Evolutionary conservation across 768 basidiomycete species (phyloP).

Genomic region (button mushroom (Agaricus bisporus)): DNA sequence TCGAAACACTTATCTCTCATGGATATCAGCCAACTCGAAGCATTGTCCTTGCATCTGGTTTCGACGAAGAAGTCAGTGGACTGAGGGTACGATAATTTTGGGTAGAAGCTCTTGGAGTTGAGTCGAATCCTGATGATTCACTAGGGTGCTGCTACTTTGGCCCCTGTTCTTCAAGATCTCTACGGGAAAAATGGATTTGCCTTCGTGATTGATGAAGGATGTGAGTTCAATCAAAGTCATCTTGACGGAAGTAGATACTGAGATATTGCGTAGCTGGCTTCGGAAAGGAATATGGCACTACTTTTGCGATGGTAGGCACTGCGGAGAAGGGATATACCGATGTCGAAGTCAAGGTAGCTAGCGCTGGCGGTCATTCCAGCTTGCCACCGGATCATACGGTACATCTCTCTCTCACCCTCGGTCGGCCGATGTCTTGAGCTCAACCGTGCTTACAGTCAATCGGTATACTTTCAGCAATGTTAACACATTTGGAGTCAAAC

Average conservation of each 20-base stretch:
- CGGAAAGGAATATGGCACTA: slow-evolving; percentile 40
- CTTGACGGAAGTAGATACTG: background rate
- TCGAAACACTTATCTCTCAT: slow-evolving; percentile 60
- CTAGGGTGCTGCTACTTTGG: slow-evolving; percentile 52
- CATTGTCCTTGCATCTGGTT: slow-evolving; percentile 61
- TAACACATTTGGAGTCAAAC: slow-evolving; percentile 64
- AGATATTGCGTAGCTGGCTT: slow-evolving; percentile 34
- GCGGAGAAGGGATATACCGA: slow-evolving; percentile 73
- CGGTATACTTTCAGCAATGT: slow-evolving; percentile 68
- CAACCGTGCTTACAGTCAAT: slow-evolving; percentile 47
- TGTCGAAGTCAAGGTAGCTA: slow-evolving; percentile 55
- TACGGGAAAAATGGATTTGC: slow-evolving; percentile 74
- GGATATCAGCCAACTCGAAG: slow-evolving; percentile 61
- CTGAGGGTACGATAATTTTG: slow-evolving; percentile 25
- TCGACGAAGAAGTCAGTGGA: slow-evolving; percentile 70
- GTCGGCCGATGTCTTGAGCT: background rate
- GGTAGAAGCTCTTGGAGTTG: background rate
- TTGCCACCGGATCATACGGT: slow-evolving; percentile 80
- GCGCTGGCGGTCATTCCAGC: slow-evolving; percentile 82
- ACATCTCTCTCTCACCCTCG: slow-evolving; percentile 12
- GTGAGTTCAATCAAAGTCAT: slow-evolving; percentile 28
- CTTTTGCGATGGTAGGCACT: slow-evolving; percentile 57
- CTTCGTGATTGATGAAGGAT: slow-evolving; percentile 85
- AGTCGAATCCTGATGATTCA: background rate
- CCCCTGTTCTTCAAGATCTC: slow-evolving; percentile 39